Percentiles rank a stretch among this genome's conserved stretches.
Evolutionary conservation across 2,329 filamentous ascomycete species (phyloP).

Genomic region (Lasiodiplodia sp.): DNA sequence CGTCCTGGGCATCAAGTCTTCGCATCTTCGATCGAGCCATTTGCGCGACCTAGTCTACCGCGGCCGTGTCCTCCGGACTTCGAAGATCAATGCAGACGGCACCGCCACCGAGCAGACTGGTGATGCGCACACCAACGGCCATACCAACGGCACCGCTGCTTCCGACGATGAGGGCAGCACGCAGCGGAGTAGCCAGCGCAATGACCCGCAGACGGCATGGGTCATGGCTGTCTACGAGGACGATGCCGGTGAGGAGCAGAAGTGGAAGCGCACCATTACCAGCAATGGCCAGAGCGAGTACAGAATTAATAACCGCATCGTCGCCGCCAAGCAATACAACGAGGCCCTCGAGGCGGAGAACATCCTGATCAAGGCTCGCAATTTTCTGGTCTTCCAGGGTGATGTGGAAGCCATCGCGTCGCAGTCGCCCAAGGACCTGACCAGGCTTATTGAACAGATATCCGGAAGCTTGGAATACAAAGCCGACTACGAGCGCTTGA

Average conservation of each 20-base stretch:
- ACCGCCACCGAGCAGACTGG: slow-evolving; percentile 64
- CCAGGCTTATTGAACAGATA: slow-evolving; percentile 93
- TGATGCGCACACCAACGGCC: slow-evolving; percentile 61
- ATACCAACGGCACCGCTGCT: slow-evolving; percentile 46
- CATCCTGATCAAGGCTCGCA: slow-evolving; percentile 96
- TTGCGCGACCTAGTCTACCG: slow-evolving; percentile 96
- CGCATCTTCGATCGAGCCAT: slow-evolving; percentile 93
- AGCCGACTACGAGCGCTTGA: slow-evolving; percentile 89
- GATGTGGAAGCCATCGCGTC: slow-evolving; percentile 97
- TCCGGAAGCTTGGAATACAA: slow-evolving; percentile 96
- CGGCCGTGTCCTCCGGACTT: slow-evolving; percentile 88
- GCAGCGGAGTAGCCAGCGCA: slow-evolving; percentile 69
- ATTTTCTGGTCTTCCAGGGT: slow-evolving; percentile 98
- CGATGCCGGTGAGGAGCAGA: slow-evolving; percentile 91
- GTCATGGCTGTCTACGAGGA: slow-evolving; percentile 99
- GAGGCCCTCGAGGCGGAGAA: slow-evolving; percentile 90
- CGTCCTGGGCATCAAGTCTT: slow-evolving; percentile 97
- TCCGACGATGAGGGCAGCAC: slow-evolving; percentile 50
- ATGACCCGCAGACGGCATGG: slow-evolving; percentile 94
- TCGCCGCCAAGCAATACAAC: slow-evolving; percentile 92
- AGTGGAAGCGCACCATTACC: slow-evolving; percentile 95
- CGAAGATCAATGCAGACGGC: slow-evolving; percentile 90
- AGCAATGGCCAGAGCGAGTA: slow-evolving; percentile 90
- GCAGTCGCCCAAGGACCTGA: slow-evolving; percentile 92
- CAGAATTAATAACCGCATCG: slow-evolving; percentile 90